Conservation (phyloP, 306 rosid species). For the Rosa persica region DNA sequence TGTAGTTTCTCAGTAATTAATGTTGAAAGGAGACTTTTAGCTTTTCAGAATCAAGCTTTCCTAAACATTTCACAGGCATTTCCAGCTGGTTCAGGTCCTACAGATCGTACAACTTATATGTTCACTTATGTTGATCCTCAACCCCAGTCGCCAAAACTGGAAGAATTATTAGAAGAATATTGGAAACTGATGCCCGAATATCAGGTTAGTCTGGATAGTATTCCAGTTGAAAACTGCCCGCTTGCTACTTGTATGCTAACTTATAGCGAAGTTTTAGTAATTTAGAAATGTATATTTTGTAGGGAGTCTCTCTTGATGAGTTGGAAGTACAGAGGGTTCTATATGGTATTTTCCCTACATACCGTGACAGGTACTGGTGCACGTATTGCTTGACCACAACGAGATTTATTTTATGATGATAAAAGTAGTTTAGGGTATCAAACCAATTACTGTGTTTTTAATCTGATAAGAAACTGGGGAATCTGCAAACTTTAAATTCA, state of each 20-base stretch:
- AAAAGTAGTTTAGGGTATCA: background rate
- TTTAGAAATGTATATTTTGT: constrained; percentile 8
- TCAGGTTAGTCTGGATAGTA: constrained; percentile 52
- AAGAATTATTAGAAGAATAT: constrained; percentile 77
- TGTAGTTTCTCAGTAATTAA: constrained; percentile 12
- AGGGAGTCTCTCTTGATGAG: constrained; percentile 82
- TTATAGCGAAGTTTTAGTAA: background rate
- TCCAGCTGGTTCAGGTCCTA: constrained; percentile 92
- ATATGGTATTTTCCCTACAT: constrained; percentile 88
- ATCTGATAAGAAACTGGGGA: background rate
- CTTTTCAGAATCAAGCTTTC: constrained; percentile 13
- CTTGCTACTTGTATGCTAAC: background rate
- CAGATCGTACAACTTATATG: constrained; percentile 89
- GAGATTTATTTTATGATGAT: background rate
- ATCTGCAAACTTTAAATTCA: background rate
- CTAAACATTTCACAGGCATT: constrained; percentile 71
- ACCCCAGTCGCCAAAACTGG: constrained; percentile 75
- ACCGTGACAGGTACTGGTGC: constrained; percentile 66
- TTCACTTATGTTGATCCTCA: constrained; percentile 89
- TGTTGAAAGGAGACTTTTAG: constrained; percentile 2
- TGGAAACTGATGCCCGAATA: constrained; percentile 92
- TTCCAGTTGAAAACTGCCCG: background rate
- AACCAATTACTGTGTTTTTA: background rate
- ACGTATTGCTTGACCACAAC: constrained; percentile 17
- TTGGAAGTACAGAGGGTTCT: constrained; percentile 77